phyloP scores from a whole-genome alignment of 1,284 basidiomycete species.

The Naganishia albida region DNA sequence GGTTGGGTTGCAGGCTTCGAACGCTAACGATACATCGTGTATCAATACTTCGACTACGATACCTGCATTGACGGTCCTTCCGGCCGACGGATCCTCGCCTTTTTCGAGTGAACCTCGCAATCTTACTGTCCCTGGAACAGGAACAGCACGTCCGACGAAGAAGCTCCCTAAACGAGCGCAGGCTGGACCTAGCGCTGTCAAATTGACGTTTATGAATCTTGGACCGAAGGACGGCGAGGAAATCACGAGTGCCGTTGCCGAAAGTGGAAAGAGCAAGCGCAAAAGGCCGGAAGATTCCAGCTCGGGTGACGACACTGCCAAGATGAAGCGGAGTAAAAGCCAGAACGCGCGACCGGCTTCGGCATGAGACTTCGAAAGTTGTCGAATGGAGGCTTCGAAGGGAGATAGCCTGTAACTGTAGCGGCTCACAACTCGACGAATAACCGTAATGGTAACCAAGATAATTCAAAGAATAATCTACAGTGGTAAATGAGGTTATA shows the following conservation, averaged over 20 bases:
- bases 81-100: not conserved
- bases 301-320: constrained; percentile 10
- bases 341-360: not conserved
- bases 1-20: constrained; percentile 18
- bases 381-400: not conserved
- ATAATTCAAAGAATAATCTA: too few species aligned
- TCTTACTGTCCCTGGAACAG: constrained; percentile 5
- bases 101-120: constrained; percentile 5
- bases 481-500: not conserved
- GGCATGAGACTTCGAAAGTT: not conserved
- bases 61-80: constrained; percentile 15
- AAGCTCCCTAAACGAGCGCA: constrained; percentile 16
- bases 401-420: not conserved
- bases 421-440: too few species aligned
- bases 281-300: constrained; percentile 10
- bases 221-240: constrained; percentile 23
- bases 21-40: constrained; percentile 5
- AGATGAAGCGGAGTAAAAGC: constrained; percentile 10
- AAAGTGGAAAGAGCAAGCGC: constrained; percentile 29
- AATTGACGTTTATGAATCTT: constrained; percentile 23
- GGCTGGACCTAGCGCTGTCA: not conserved
- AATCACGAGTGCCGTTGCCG: constrained; percentile 23
- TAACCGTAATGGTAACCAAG: too few species aligned
- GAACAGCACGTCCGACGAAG: constrained; percentile 4
- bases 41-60: constrained; percentile 10